These are phyloP conservation scores for Kentomonas sorsogonicus DNA, from an alignment of 208 protist species.

Conservation along the genomic window DNA sequence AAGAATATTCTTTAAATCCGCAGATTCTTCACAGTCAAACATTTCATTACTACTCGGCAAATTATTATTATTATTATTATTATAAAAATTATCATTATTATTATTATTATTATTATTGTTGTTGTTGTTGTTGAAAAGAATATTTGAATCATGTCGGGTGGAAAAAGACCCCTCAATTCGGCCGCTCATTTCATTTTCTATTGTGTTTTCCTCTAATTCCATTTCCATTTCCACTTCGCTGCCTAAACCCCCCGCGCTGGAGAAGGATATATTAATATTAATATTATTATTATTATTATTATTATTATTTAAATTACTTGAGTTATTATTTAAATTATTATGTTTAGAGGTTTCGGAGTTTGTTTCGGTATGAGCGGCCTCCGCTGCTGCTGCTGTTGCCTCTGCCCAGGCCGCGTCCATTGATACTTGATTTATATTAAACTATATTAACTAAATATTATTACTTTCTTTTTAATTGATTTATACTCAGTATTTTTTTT, in stretches of 20 bases:
- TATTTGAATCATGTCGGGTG: too few relatives aligned
- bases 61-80: slow-evolving; percentile 10
- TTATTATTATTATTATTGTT: slow-evolving; percentile 9
- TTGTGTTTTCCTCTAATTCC: too few relatives aligned
- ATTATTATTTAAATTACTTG: too few relatives aligned
- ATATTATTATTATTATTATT: slow-evolving; percentile 11
- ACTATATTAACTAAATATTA: not conserved
- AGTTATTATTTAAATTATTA: not conserved
- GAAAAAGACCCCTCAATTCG: too few relatives aligned
- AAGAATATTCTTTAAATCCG: too few relatives aligned
- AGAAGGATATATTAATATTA: slow-evolving; percentile 6
- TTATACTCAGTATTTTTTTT: not conserved
- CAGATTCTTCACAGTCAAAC: too few relatives aligned
- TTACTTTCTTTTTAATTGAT: slow-evolving; percentile 1
- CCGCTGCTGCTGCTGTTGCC: not conserved
- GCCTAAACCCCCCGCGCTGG: too few relatives aligned
- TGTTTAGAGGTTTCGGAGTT: not conserved
- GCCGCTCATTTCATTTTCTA: too few relatives aligned
- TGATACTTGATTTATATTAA: not conserved
- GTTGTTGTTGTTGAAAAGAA: slow-evolving; percentile 7
- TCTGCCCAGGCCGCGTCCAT: not conserved
- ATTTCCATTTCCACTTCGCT: too few relatives aligned
- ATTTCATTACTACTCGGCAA: too few relatives aligned
- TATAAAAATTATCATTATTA: slow-evolving; percentile 8
- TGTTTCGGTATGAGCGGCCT: not conserved